phyloP scores from a whole-genome alignment of 768 basidiomycete genomes.

The Artomyces pyxidatus region DNA sequence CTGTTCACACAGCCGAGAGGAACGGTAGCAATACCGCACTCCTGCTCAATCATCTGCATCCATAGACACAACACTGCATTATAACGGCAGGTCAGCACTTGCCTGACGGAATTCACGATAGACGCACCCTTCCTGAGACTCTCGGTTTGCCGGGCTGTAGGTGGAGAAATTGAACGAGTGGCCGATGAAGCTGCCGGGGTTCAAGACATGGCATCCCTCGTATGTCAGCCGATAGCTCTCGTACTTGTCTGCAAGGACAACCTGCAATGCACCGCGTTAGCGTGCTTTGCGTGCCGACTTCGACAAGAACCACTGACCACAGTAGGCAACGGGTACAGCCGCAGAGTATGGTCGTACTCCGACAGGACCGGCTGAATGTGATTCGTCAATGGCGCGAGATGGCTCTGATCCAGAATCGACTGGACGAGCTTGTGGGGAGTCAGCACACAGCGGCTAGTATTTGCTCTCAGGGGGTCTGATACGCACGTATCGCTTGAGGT shows the following conservation, averaged over 20 bases:
- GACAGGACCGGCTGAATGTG: conserved; percentile 81
- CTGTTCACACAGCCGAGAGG: no score
- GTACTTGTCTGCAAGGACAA: conserved; percentile 93
- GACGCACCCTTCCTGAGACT: conserved; percentile 77
- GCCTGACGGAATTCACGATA: neutral
- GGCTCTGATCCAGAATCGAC: conserved; percentile 90
- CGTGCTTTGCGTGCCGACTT: neutral
- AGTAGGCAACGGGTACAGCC: conserved; percentile 91
- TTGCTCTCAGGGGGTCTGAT: conserved; percentile 1
- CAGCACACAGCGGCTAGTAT: neutral
- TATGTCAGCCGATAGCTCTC: conserved; percentile 95
- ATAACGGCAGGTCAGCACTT: neutral
- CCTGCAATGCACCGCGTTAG: conserved; percentile 33
- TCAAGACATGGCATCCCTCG: conserved; percentile 97
- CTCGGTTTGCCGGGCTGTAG: conserved; percentile 77
- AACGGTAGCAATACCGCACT: no score
- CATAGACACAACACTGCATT: conserved; percentile 11
- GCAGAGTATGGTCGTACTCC: conserved; percentile 87
- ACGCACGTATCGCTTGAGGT: conserved; percentile 83
- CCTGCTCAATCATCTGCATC: conserved; percentile 11
- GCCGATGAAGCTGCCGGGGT: conserved; percentile 88
- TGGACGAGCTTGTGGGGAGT: conserved; percentile 69
- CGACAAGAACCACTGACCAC: conserved; percentile 43
- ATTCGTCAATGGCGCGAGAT: conserved; percentile 81
- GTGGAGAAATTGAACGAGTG: conserved; percentile 82